Conservation (phyloP, 805 yeast species). For the Candida succiphila region DNA sequence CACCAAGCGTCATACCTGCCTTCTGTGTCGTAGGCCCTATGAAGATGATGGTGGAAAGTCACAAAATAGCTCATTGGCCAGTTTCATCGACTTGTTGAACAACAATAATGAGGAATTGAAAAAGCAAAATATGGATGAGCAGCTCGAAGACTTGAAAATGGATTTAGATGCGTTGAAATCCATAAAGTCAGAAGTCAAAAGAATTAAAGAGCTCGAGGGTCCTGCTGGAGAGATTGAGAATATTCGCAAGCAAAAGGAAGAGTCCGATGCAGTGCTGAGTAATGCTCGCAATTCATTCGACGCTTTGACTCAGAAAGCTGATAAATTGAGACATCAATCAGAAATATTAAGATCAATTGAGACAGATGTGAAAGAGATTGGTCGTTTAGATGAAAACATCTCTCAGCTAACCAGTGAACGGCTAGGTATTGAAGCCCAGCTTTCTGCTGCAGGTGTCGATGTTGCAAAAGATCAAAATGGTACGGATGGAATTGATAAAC, state of each 20-base stretch:
- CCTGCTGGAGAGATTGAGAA: neutral
- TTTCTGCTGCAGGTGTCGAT: slow-evolving; percentile 16
- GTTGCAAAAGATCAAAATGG: neutral
- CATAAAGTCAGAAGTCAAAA: slow-evolving; percentile 18
- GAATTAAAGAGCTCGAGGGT: slow-evolving; percentile 5
- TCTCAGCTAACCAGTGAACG: slow-evolving; percentile 18
- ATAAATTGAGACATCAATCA: neutral
- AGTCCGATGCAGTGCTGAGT: neutral
- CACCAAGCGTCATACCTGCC: slow-evolving; percentile 45
- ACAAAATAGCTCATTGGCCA: slow-evolving; percentile 2
- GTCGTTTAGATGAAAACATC: slow-evolving; percentile 23
- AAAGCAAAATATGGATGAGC: slow-evolving; percentile 8
- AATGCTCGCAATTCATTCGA: neutral
- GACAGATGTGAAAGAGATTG: slow-evolving; percentile 24
- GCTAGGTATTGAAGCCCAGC: slow-evolving; percentile 19
- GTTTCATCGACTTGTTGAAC: slow-evolving; percentile 13
- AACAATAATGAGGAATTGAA: slow-evolving; percentile 13
- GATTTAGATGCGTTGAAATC: slow-evolving; percentile 17
- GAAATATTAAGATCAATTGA: neutral
- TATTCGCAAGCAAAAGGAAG: neutral
- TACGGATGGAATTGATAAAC: neutral
- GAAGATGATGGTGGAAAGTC: slow-evolving; percentile 22
- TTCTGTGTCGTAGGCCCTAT: slow-evolving; percentile 64
- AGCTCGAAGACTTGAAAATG: slow-evolving; percentile 17
- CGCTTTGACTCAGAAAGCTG: neutral